Evolutionary conservation across 2,329 filamentous ascomycete genomes (phyloP).

Genomic region (Cryoendolithus antarcticus): DNA sequence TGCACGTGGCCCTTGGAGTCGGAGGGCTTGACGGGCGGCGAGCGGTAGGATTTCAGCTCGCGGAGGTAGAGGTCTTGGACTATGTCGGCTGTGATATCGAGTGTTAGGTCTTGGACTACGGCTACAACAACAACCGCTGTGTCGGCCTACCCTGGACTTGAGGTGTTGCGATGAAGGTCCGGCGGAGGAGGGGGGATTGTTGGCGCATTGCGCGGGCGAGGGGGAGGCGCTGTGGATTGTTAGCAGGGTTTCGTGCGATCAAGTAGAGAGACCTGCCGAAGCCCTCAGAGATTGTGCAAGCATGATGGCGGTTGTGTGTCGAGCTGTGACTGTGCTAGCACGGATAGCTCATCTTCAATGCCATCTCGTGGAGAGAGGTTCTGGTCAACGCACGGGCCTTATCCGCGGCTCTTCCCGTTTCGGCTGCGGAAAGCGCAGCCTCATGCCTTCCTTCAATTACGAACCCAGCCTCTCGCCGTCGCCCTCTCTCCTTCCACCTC

Average conservation of each 20-base stretch:
- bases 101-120: neutral
- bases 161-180: constrained; percentile 51
- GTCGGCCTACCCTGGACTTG: constrained; percentile 45
- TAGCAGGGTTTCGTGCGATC: constrained; percentile 17
- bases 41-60: constrained; percentile 93
- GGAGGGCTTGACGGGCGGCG: constrained; percentile 65
- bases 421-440: neutral
- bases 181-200: constrained; percentile 42
- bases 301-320: constrained; percentile 31
- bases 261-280: constrained; percentile 33
- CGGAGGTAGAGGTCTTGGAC: constrained; percentile 96
- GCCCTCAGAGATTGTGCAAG: constrained; percentile 50
- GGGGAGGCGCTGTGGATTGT: constrained; percentile 42
- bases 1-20: constrained; percentile 87
- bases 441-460: neutral
- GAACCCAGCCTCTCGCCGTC: neutral
- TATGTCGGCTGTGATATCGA: constrained; percentile 59
- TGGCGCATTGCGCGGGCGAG: constrained; percentile 48
- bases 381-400: no score
- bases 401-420: neutral
- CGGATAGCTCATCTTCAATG: no score
- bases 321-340: neutral
- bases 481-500: neutral
- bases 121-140: neutral
- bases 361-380: no score